Evolutionary conservation across 1,284 basidiomycete genomes (phyloP).

Genomic region (Microbotryum scabiosae): DNA sequence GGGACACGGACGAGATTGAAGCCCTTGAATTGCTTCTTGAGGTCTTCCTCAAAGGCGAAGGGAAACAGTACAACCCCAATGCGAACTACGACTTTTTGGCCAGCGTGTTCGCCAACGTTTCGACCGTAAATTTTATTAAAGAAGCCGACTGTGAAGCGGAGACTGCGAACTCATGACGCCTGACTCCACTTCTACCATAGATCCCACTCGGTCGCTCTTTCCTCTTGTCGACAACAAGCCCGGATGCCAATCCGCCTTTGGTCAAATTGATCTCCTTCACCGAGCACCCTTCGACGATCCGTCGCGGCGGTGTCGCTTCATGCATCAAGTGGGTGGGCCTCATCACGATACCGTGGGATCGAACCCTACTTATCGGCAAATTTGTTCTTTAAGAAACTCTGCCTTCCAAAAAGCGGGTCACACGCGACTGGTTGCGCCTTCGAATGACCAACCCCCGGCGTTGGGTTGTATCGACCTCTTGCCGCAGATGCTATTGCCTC

Average conservation of each 20-base stretch:
- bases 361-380: not conserved
- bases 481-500: constrained; percentile 73
- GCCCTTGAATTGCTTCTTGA: constrained; percentile 72
- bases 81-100: constrained; percentile 69
- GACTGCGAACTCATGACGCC: constrained; percentile 1
- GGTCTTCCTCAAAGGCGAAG: constrained; percentile 66
- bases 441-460: constrained; percentile 41
- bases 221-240: constrained; percentile 53
- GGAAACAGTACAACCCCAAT: constrained; percentile 42
- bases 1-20: constrained; percentile 51
- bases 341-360: not conserved
- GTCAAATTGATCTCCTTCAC: constrained; percentile 75
- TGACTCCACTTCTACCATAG: constrained; percentile 11
- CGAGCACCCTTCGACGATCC: constrained; percentile 73
- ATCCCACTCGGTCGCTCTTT: constrained; percentile 56
- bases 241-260: constrained; percentile 61
- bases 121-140: constrained; percentile 50
- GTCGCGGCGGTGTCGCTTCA: constrained; percentile 74
- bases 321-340: constrained; percentile 62
- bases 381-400: constrained; percentile 55
- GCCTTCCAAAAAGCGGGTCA: constrained; percentile 61
- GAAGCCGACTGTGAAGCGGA: not conserved
- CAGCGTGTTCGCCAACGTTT: constrained; percentile 84
- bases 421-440: constrained; percentile 55
- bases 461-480: constrained; percentile 56